Conservation (phyloP, 352 stramenopile genomes). For the Phytophthora sp. region DNA sequence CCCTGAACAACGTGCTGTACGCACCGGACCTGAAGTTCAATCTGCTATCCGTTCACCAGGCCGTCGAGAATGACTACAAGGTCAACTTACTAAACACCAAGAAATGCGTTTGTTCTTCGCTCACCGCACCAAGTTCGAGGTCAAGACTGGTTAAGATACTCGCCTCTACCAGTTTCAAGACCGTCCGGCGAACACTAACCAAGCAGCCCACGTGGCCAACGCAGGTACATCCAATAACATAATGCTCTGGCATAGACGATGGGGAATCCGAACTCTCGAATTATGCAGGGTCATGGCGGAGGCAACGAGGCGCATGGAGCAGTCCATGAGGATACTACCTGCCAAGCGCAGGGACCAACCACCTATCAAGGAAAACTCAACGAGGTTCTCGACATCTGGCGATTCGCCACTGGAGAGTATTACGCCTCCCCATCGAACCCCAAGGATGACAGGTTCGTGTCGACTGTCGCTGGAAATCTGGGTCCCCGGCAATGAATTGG, state of each 20-base stretch:
- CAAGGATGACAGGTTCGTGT: too few species aligned
- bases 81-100: constrained; percentile 27
- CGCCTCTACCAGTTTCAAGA: background rate
- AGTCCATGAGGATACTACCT: too few species aligned
- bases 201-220: background rate
- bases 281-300: constrained; percentile 6
- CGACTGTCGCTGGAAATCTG: too few species aligned
- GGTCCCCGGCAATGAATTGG: too few species aligned
- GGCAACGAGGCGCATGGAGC: too few species aligned
- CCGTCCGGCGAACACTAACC: background rate
- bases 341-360: too few species aligned
- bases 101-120: constrained; percentile 16
- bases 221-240: background rate
- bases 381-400: too few species aligned
- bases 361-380: too few species aligned
- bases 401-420: too few species aligned
- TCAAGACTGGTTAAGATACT: background rate
- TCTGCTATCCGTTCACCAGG: constrained; percentile 3
- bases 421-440: too few species aligned
- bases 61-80: constrained; percentile 17
- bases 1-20: constrained; percentile 5
- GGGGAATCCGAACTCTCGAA: background rate
- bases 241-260: constrained; percentile 2
- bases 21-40: constrained; percentile 5
- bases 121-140: background rate